Conservation (phyloP, 2,329 filamentous ascomycete species). For the Stagonosporopsis chrysanthemi region DNA sequence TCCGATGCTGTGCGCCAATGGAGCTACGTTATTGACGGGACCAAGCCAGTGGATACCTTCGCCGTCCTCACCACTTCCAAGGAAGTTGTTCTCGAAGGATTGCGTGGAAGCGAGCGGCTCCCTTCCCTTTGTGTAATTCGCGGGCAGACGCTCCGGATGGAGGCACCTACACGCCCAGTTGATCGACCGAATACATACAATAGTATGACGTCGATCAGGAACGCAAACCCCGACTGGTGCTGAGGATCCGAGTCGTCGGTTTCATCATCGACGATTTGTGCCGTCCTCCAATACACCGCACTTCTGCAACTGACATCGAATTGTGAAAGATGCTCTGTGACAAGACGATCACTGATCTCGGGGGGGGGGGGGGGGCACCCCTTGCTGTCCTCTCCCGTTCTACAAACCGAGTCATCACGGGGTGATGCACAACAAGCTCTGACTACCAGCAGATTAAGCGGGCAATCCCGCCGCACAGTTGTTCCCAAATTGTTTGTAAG, state of each 20-base stretch:
- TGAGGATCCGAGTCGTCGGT: slow-evolving; percentile 2
- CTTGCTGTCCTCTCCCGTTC: no score
- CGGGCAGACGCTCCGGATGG: slow-evolving; percentile 5
- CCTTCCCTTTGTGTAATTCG: slow-evolving; percentile 11
- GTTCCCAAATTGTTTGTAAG: slow-evolving; percentile 9
- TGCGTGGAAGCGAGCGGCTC: slow-evolving; percentile 2
- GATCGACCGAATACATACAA: slow-evolving; percentile 6
- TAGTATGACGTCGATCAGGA: slow-evolving; percentile 16
- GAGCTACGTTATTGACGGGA: slow-evolving; percentile 1
- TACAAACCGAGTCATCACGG: slow-evolving; percentile 6
- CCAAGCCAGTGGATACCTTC: slow-evolving; percentile 2
- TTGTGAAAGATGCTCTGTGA: neutral
- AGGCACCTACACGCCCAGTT: slow-evolving; percentile 2
- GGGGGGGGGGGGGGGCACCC: no score
- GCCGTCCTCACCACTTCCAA: slow-evolving; percentile 1
- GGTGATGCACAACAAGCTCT: slow-evolving; percentile 12
- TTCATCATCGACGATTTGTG: slow-evolving; percentile 4
- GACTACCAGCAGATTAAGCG: slow-evolving; percentile 20
- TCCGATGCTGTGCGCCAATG: neutral
- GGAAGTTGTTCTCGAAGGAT: neutral
- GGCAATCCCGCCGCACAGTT: slow-evolving; percentile 22
- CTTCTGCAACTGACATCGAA: neutral
- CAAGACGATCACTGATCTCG: neutral
- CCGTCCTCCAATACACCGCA: slow-evolving; percentile 4
- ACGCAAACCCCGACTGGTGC: slow-evolving; percentile 8